Evolutionary conservation across 345 rosid genomes (phyloP).

Genomic region (Boechera retrofracta): DNA sequence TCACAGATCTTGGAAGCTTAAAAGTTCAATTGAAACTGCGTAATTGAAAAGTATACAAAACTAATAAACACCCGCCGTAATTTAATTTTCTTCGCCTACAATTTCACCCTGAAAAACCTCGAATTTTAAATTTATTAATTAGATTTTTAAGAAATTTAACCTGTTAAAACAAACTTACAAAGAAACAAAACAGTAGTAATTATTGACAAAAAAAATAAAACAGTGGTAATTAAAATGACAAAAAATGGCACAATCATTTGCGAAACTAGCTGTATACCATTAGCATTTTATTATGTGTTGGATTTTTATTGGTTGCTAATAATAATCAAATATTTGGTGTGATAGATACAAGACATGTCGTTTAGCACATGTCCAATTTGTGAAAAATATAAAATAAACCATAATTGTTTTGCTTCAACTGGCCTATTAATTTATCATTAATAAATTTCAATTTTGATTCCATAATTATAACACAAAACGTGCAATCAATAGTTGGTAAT

Average conservation of each 20-base stretch:
- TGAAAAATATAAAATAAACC: neutral
- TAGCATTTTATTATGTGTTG: slow-evolving; percentile 16
- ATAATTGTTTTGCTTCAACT: neutral
- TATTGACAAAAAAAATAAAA: neutral
- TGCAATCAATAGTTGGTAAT: neutral
- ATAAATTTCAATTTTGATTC: neutral
- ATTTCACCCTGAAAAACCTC: neutral
- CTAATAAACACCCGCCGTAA: neutral
- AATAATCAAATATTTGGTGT: neutral
- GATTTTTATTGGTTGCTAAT: slow-evolving; percentile 11
- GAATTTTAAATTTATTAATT: neutral
- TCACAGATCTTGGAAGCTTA: slow-evolving; percentile 16
- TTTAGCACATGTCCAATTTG: slow-evolving; percentile 4
- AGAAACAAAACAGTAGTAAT: too few relatives aligned
- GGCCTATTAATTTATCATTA: slow-evolving; percentile 1
- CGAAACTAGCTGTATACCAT: slow-evolving; percentile 26
- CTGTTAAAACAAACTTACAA: too few relatives aligned
- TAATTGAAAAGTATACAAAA: neutral
- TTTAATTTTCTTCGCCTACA: neutral
- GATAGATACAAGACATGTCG: neutral
- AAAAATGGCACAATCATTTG: slow-evolving; percentile 3
- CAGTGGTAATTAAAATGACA: neutral
- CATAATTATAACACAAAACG: neutral
- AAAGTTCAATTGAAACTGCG: neutral
- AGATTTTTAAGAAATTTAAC: too few relatives aligned